These are phyloP conservation scores for Phoma sp. DNA, from an alignment of 2,329 filamentous ascomycete genomes.

Conservation along the genomic window DNA sequence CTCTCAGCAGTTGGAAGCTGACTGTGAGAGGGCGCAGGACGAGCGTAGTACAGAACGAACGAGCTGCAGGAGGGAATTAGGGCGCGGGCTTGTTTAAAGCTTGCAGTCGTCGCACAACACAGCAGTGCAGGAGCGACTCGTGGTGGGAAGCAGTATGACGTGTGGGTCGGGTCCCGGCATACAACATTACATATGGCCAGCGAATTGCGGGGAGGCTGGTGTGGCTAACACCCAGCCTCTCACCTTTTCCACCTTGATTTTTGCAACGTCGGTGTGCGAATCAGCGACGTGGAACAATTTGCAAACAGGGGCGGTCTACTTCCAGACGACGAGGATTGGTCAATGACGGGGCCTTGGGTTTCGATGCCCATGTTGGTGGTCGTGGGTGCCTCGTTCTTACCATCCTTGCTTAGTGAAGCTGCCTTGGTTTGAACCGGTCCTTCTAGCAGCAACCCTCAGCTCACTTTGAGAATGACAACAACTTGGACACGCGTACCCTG, in stretches of 20 bases:
- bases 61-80: slow-evolving; percentile 3
- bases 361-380: neutral
- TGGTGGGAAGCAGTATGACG: slow-evolving; percentile 14
- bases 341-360: too few species aligned
- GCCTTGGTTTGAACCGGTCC: slow-evolving; percentile 10
- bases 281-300: slow-evolving; percentile 5
- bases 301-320: neutral
- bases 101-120: slow-evolving; percentile 14
- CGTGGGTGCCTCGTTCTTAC: slow-evolving; percentile 3
- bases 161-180: slow-evolving; percentile 6
- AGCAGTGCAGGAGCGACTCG: slow-evolving; percentile 18
- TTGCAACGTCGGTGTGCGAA: slow-evolving; percentile 3
- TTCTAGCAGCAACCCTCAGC: neutral
- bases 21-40: neutral
- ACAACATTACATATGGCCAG: neutral
- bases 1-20: neutral
- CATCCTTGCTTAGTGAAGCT: slow-evolving; percentile 7
- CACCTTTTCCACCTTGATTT: slow-evolving; percentile 9
- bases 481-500: too few species aligned
- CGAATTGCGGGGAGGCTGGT: slow-evolving; percentile 14
- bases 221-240: slow-evolving; percentile 12
- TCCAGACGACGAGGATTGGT: neutral
- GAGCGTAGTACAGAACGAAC: slow-evolving; percentile 9
- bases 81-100: slow-evolving; percentile 11
- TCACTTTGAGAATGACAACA: too few species aligned